A percentile compares a stretch with the other conserved stretches of the same genome.
Conservation (phyloP, 208 protist genomes). For the Endotrypanum monterogeii region DNA sequence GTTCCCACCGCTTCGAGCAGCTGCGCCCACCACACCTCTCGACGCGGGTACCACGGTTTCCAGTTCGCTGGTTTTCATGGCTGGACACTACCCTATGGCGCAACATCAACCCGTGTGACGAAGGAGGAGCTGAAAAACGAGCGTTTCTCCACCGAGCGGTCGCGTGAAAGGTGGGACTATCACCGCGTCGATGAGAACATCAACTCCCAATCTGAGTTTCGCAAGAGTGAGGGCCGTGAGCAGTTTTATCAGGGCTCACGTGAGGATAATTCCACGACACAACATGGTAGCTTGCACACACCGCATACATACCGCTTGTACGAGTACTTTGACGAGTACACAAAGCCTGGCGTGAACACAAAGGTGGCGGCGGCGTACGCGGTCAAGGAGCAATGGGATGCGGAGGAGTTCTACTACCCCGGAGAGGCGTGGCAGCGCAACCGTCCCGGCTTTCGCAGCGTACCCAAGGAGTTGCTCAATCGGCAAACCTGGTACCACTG, state of each 20-base stretch:
- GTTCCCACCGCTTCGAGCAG: not conserved
- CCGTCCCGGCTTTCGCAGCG: slow-evolving; percentile 83
- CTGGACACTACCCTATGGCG: slow-evolving; percentile 77
- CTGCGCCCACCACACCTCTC: not conserved
- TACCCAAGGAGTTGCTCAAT: slow-evolving; percentile 88
- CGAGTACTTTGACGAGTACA: slow-evolving; percentile 92
- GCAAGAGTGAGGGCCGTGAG: slow-evolving; percentile 61
- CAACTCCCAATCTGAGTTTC: slow-evolving; percentile 83
- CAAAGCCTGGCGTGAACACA: slow-evolving; percentile 74
- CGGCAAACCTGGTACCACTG: slow-evolving; percentile 91
- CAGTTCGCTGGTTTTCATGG: slow-evolving; percentile 79
- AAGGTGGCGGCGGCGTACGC: slow-evolving; percentile 79
- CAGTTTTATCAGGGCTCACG: slow-evolving; percentile 75
- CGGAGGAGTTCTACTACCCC: slow-evolving; percentile 90
- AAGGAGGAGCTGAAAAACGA: slow-evolving; percentile 76
- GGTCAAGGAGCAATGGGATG: slow-evolving; percentile 89
- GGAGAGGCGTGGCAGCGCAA: slow-evolving; percentile 87
- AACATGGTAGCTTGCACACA: slow-evolving; percentile 75
- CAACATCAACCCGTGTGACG: slow-evolving; percentile 48
- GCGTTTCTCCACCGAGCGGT: slow-evolving; percentile 68
- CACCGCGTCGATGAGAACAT: slow-evolving; percentile 90
- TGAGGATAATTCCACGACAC: slow-evolving; percentile 74
- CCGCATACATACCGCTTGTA: slow-evolving; percentile 84
- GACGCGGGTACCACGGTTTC: slow-evolving; percentile 68
- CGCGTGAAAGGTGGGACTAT: slow-evolving; percentile 85